Evolutionary conservation across 805 yeast species (phyloP).

Genomic region (Nakazawaea sp.): DNA sequence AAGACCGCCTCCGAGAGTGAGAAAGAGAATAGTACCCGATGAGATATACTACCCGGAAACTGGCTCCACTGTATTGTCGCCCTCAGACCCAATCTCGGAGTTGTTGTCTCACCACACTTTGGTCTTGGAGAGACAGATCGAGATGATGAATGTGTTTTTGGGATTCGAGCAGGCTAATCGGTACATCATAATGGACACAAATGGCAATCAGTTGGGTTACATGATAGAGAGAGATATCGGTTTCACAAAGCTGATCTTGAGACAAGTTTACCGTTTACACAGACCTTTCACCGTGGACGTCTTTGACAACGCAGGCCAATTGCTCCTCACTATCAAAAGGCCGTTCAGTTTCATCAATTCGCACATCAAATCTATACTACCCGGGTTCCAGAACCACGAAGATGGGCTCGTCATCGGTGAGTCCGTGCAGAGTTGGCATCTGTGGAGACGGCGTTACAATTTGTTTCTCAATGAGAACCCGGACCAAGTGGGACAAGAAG

Average conservation of each 20-base stretch:
- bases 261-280: slow-evolving; percentile 81
- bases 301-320: slow-evolving; percentile 55
- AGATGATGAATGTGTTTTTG: slow-evolving; percentile 76
- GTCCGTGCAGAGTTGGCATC: slow-evolving; percentile 88
- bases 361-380: slow-evolving; percentile 67
- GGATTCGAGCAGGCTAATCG: slow-evolving; percentile 91
- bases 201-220: slow-evolving; percentile 71
- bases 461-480: slow-evolving; percentile 42
- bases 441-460: slow-evolving; percentile 87
- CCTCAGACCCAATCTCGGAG: slow-evolving; percentile 51
- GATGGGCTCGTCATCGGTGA: slow-evolving; percentile 64
- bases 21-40: slow-evolving; percentile 8
- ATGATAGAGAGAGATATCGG: slow-evolving; percentile 80
- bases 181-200: slow-evolving; percentile 65
- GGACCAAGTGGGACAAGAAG: slow-evolving; percentile 26
- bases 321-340: slow-evolving; percentile 60
- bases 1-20: slow-evolving; percentile 3
- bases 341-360: slow-evolving; percentile 89
- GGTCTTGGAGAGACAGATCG: slow-evolving; percentile 83
- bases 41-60: slow-evolving; percentile 7
- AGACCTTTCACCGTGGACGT: slow-evolving; percentile 79
- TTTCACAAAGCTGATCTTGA: slow-evolving; percentile 55
- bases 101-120: slow-evolving; percentile 75
- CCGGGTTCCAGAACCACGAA: slow-evolving; percentile 37
- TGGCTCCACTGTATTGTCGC: slow-evolving; percentile 30